A percentile compares a stretch with the other conserved stretches of the same genome.
These are phyloP conservation scores for Biscogniauxia mediterranea DNA, from an alignment of 2,329 filamentous ascomycete species.

Conservation along the genomic window DNA sequence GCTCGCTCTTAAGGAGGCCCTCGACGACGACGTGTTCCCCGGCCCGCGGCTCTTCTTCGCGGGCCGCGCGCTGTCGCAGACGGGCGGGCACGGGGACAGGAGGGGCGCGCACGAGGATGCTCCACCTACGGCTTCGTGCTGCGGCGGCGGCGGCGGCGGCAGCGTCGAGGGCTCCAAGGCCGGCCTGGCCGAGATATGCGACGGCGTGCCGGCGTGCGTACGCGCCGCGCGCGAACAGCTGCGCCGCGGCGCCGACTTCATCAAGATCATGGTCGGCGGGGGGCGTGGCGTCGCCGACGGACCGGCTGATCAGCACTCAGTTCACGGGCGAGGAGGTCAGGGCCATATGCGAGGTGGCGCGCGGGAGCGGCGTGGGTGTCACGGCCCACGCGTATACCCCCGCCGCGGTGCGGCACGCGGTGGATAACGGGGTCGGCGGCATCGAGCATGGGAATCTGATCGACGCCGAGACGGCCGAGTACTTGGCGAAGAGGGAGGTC, in stretches of 20 bases:
- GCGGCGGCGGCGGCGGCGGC: conserved; percentile 44
- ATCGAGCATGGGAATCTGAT: conserved; percentile 43
- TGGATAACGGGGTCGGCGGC: conserved; percentile 50
- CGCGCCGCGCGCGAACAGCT: conserved; percentile 53
- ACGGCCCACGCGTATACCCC: conserved; percentile 59
- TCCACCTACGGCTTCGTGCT: conserved; percentile 30
- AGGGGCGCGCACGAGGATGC: conserved; percentile 39
- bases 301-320: conserved; percentile 52
- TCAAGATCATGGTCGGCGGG: conserved; percentile 63
- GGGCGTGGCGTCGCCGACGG: conserved; percentile 55
- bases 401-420: conserved; percentile 50
- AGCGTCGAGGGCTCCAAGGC: conserved; percentile 31
- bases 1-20: conserved; percentile 51
- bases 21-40: conserved; percentile 53
- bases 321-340: conserved; percentile 56
- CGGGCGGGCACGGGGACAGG: conserved; percentile 57
- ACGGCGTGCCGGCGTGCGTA: conserved; percentile 55
- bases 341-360: conserved; percentile 51
- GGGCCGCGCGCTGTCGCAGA: conserved; percentile 53
- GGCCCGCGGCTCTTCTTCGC: conserved; percentile 57
- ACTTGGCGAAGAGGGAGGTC: conserved; percentile 44
- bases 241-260: conserved; percentile 55
- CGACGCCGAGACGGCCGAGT: conserved; percentile 35
- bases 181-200: conserved; percentile 45
- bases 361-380: conserved; percentile 49